Conservation (phyloP, 1,284 basidiomycete species). For the Pterulicium gracile region DNA sequence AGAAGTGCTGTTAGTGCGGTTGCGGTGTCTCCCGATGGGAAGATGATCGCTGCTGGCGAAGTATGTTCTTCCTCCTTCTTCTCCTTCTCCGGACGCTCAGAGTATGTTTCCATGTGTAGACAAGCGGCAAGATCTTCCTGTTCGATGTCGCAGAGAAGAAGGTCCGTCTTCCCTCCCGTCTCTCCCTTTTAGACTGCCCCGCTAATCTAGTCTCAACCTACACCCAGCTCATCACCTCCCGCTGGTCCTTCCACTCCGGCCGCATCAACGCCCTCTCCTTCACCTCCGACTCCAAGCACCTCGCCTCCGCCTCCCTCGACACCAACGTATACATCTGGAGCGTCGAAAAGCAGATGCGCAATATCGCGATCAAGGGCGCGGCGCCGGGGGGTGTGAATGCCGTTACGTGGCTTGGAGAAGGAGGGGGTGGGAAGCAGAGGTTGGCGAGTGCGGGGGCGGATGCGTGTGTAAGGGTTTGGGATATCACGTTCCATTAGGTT, state of each 20-base stretch:
- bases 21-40: slow-evolving; percentile 74
- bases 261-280: slow-evolving; percentile 76
- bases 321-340: slow-evolving; percentile 90
- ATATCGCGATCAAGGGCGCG: slow-evolving; percentile 79
- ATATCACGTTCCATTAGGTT: slow-evolving; percentile 40
- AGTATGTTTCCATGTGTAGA: slow-evolving; percentile 27
- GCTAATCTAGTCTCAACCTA: slow-evolving; percentile 5
- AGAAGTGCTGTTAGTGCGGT: slow-evolving; percentile 67
- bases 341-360: slow-evolving; percentile 65
- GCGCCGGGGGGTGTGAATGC: slow-evolving; percentile 73
- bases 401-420: slow-evolving; percentile 66
- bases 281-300: slow-evolving; percentile 63
- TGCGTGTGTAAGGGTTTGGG: slow-evolving; percentile 72
- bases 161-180: slow-evolving; percentile 25
- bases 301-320: slow-evolving; percentile 84
- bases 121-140: slow-evolving; percentile 70
- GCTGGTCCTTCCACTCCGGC: slow-evolving; percentile 86
- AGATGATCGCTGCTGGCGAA: slow-evolving; percentile 71
- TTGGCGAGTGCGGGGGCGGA: slow-evolving; percentile 78
- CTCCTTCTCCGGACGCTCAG: background rate
- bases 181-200: slow-evolving; percentile 3
- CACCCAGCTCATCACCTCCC: slow-evolving; percentile 47
- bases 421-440: slow-evolving; percentile 28
- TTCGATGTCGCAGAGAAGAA: slow-evolving; percentile 62
- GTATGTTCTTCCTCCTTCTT: slow-evolving; percentile 30